Percentiles rank a stretch among this genome's conserved stretches.
These are phyloP conservation scores for Metarhizium rileyi DNA, from an alignment of 2,329 filamentous ascomycete species.

Conservation along the genomic window DNA sequence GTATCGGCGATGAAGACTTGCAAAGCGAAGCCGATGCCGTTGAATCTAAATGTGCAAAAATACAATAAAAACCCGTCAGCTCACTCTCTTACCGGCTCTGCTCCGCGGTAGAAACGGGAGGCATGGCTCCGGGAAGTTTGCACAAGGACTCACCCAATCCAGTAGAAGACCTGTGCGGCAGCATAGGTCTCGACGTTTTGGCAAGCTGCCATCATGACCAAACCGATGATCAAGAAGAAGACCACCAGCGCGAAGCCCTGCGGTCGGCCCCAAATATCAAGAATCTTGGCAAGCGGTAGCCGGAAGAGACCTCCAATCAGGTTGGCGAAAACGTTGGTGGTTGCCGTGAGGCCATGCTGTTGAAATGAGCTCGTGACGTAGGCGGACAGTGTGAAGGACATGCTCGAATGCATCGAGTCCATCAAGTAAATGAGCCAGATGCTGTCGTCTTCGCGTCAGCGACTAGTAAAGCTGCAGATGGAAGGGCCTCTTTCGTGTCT, in stretches of 20 bases:
- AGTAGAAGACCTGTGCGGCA: conserved; percentile 44
- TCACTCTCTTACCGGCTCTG: too few relatives aligned
- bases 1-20: conserved; percentile 24
- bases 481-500: too few relatives aligned
- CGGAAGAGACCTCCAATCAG: conserved; percentile 19
- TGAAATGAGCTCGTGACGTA: conserved; percentile 3
- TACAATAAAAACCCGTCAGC: too few relatives aligned
- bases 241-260: conserved; percentile 25
- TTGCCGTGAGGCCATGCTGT: conserved; percentile 1
- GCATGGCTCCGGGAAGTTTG: too few relatives aligned
- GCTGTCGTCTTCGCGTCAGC: background rate
- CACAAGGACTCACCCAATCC: conserved; percentile 36
- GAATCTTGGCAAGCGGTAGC: conserved; percentile 26
- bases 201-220: conserved; percentile 50
- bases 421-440: conserved; percentile 7
- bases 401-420: conserved; percentile 4
- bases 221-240: conserved; percentile 26
- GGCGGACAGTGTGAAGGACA: conserved; percentile 1
- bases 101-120: too few relatives aligned
- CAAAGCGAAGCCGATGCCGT: conserved; percentile 19
- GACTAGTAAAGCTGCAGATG: too few relatives aligned
- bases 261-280: conserved; percentile 28
- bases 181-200: conserved; percentile 37
- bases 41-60: conserved; percentile 4
- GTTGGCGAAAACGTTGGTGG: conserved; percentile 15